Evolutionary conservation across 306 rosid genomes (phyloP).

Genomic region (Macrotyloma uniflorum): DNA sequence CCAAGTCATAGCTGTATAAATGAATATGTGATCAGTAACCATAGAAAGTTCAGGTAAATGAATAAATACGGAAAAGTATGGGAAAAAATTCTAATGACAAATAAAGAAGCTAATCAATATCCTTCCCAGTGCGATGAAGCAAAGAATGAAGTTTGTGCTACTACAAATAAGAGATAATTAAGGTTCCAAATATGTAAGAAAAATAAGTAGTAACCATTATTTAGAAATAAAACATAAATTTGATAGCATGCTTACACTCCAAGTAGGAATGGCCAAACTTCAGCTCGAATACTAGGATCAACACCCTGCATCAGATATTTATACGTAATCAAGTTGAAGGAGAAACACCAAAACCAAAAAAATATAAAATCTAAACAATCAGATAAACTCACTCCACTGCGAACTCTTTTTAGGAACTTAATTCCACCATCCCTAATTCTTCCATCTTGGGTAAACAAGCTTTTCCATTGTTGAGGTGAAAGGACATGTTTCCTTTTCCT

Average conservation of each 20-base stretch:
- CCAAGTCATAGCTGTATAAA: constrained; percentile 78
- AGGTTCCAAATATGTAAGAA: constrained; percentile 22
- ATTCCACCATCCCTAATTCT: constrained; percentile 85
- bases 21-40: constrained; percentile 41
- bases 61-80: not conserved
- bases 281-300: constrained; percentile 88
- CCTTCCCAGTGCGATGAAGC: constrained; percentile 19
- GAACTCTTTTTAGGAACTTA: constrained; percentile 91
- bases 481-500: constrained; percentile 89
- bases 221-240: constrained; percentile 27
- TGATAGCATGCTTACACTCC: constrained; percentile 83
- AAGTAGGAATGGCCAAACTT: constrained; percentile 98
- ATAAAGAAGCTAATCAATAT: constrained; percentile 21
- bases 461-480: constrained; percentile 80
- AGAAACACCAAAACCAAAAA: constrained; percentile 18
- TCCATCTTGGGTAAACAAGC: constrained; percentile 80
- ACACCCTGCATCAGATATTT: constrained; percentile 72
- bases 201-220: not conserved
- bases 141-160: constrained; percentile 18
- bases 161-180: constrained; percentile 1
- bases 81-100: not conserved
- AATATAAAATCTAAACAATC: not conserved
- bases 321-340: constrained; percentile 36
- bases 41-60: constrained; percentile 14
- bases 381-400: constrained; percentile 90